These are phyloP conservation scores for Gyromitra esculenta DNA, from an alignment of 2,329 filamentous ascomycete species.

Conservation along the genomic window DNA sequence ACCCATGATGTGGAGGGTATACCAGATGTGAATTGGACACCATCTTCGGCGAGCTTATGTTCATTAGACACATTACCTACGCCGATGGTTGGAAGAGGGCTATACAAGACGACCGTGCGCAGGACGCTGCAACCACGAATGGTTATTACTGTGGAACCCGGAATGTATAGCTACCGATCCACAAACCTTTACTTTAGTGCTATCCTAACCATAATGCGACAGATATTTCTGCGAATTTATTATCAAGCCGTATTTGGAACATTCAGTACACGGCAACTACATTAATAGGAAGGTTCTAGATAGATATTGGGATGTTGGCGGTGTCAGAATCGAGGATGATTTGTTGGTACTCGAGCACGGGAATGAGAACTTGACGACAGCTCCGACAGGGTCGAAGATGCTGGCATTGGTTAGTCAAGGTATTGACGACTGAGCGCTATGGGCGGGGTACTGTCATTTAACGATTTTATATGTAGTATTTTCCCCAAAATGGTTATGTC, in stretches of 20 bases:
- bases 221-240: conserved; percentile 89
- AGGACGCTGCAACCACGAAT: conserved; percentile 69
- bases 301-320: conserved; percentile 80
- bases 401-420: conserved; percentile 35
- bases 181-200: background rate
- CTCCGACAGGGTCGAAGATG: conserved; percentile 43
- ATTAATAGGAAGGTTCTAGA: conserved; percentile 74
- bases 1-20: conserved; percentile 74
- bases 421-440: background rate
- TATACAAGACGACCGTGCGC: conserved; percentile 62
- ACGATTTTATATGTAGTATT: background rate
- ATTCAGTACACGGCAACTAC: conserved; percentile 72
- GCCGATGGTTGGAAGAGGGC: conserved; percentile 64
- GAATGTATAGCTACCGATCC: conserved; percentile 65
- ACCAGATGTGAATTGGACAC: conserved; percentile 65
- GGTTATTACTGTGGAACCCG: conserved; percentile 82
- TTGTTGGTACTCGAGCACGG: conserved; percentile 46
- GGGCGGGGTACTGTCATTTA: background rate
- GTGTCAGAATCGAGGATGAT: conserved; percentile 89
- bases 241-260: conserved; percentile 79
- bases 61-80: conserved; percentile 81
- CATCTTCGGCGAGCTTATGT: conserved; percentile 6
- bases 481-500: background rate
- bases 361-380: conserved; percentile 52
- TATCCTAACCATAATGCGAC: conserved; percentile 5